phyloP scores from a whole-genome alignment of 2,329 filamentous ascomycete genomes.

The Thielaviopsis populi region DNA sequence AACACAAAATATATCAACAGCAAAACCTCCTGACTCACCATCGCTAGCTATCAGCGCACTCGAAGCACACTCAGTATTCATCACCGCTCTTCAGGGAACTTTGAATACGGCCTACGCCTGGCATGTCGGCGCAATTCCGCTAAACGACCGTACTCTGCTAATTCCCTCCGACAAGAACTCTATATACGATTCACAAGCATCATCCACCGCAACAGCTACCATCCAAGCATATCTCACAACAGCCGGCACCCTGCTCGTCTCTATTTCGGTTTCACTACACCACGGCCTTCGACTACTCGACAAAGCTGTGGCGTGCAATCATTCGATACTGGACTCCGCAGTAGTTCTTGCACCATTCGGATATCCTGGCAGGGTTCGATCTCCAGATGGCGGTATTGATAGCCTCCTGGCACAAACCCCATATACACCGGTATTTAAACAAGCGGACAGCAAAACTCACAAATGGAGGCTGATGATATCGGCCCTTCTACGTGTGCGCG shows the following conservation, averaged over 20 bases:
- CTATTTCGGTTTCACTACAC: constrained; percentile 33
- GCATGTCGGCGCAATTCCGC: constrained; percentile 10
- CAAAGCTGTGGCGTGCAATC: constrained; percentile 28
- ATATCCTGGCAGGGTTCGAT: constrained; percentile 9
- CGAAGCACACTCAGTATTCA: constrained; percentile 13
- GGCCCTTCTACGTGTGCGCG: constrained; percentile 35
- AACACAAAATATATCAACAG: neutral
- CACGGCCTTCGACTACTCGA: constrained; percentile 34
- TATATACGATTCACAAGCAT: constrained; percentile 22
- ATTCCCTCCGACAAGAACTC: constrained; percentile 22
- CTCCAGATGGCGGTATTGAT: constrained; percentile 7
- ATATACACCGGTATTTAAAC: constrained; percentile 24
- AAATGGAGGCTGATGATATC: constrained; percentile 37
- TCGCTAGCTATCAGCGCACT: neutral
- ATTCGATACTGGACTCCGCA: constrained; percentile 29
- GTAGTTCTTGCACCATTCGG: constrained; percentile 43
- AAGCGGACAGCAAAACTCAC: constrained; percentile 26
- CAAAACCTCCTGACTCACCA: neutral
- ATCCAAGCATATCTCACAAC: constrained; percentile 42
- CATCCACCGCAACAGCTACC: constrained; percentile 30
- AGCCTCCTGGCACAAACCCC: constrained; percentile 5
- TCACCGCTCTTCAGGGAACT: constrained; percentile 11
- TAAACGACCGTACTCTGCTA: constrained; percentile 14
- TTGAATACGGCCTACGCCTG: constrained; percentile 4
- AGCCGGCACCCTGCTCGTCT: constrained; percentile 37